Base-by-base conservation (phyloP, 2,329 filamentous ascomycete species). In the Fusarium falciforme region DNA sequence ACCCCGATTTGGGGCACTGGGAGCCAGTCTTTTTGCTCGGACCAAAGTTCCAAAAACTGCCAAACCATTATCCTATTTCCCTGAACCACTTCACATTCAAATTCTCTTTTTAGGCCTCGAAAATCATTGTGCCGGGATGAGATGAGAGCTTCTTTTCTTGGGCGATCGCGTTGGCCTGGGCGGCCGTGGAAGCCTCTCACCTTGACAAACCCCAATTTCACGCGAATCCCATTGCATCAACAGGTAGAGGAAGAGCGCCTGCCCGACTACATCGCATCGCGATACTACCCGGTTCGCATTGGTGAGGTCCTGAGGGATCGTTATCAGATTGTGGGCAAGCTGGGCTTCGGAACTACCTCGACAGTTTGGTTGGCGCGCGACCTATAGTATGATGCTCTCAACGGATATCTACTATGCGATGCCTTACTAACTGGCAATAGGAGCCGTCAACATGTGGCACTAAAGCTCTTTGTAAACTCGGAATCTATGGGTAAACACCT, bases 291-390 rank as follows among this genome's bases (percentile, higher is more conserved):
- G 0, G 71, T 68, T 33, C 65, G 29, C 38, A 82, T 79, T 54
- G 77, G 77, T 4, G 62, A 78, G 58, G 63, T 78, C 17, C 49
- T 80, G 2, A 58, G 25, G 14, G 69, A 74, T 22, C 77, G 82
- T 42, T 85, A 85, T 63, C 78, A 74, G 7, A 78, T 86, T 47
- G 77, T 82, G 2, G 82, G 84, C 20, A 85, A 86, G 70, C 77
- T 86, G 7, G 84, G 83, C 0, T 84, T 79, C 74, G 84, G 84
- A 9, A 78, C 79, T 6, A 84, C 80, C 70, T 85, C 83, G 5
- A 85, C 82, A 1, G 80, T 85, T 52, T 86, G 82, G 83, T 74
- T 85, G 62, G 82, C 83, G 9, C 79, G 71, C 6, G 83, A 86
- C 60, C 27, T 79, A 6, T 4, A 61, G 76, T 78, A 69, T 67